A percentile compares a stretch with the other conserved stretches of the same genome.
phyloP scores from a whole-genome alignment of 2,329 filamentous ascomycete genomes.

The Bisporella sp. region DNA sequence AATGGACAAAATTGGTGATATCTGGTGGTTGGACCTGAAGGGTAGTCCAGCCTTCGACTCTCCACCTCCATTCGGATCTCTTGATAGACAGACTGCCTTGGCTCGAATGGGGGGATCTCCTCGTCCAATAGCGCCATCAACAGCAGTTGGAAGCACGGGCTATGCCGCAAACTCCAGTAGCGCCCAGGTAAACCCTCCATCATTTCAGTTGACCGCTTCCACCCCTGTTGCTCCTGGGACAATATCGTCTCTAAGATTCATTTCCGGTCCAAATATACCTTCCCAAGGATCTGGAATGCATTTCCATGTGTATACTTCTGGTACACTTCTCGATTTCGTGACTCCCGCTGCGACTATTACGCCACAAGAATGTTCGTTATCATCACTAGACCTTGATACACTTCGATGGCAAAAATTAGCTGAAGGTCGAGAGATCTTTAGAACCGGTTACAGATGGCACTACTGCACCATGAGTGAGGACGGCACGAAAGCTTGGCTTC shows the following conservation, averaged over 20 bases:
- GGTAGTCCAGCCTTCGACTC: constrained; percentile 80
- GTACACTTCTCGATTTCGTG: constrained; percentile 86
- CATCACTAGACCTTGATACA: constrained; percentile 77
- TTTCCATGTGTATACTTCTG: constrained; percentile 92
- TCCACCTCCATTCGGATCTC: constrained; percentile 50
- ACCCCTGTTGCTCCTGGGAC: constrained; percentile 81
- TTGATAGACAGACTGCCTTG: constrained; percentile 31
- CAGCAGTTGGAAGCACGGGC: constrained; percentile 49
- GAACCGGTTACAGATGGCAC: constrained; percentile 89
- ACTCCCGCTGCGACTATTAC: constrained; percentile 85
- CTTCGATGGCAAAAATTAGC: constrained; percentile 93
- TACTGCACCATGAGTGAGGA: constrained; percentile 96
- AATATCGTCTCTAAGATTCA: constrained; percentile 84
- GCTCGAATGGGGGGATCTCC: constrained; percentile 39
- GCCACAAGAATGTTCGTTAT: constrained; percentile 82
- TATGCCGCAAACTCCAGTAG: constrained; percentile 64
- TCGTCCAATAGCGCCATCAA: constrained; percentile 40
- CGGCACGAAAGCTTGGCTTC: constrained; percentile 90
- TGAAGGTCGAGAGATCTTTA: constrained; percentile 90
- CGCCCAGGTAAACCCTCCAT: constrained; percentile 59
- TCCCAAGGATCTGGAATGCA: constrained; percentile 87
- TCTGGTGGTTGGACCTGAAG: constrained; percentile 96
- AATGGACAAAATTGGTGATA: constrained; percentile 92
- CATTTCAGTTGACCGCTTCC: constrained; percentile 62
- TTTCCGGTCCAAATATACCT: constrained; percentile 78